phyloP scores from a whole-genome alignment of 2,329 filamentous ascomycete genomes.

The Fusarium longipes region DNA sequence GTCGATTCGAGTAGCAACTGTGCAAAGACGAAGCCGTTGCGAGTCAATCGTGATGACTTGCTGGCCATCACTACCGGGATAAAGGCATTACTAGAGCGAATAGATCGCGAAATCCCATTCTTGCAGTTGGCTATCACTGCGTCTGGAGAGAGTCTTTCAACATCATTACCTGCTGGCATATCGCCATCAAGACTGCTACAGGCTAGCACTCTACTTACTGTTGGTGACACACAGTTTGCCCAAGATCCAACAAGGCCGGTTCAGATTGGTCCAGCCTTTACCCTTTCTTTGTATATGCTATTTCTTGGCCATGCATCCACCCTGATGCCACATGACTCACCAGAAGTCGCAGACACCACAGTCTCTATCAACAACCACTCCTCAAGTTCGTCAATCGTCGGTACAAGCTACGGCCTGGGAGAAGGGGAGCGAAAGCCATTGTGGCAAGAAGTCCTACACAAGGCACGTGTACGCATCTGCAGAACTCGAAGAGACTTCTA shows the following conservation, averaged over 20 bases:
- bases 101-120: conserved; percentile 91
- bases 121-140: conserved; percentile 95
- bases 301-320: conserved; percentile 79
- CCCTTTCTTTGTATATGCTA: conserved; percentile 92
- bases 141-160: conserved; percentile 87
- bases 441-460: conserved; percentile 98
- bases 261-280: conserved; percentile 89
- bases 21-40: conserved; percentile 55
- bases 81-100: conserved; percentile 76
- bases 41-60: conserved; percentile 69
- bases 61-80: conserved; percentile 79
- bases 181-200: conserved; percentile 92
- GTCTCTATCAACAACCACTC: background rate
- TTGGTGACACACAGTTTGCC: conserved; percentile 86
- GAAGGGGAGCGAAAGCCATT: conserved; percentile 70
- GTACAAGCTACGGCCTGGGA: conserved; percentile 45
- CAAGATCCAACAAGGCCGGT: conserved; percentile 71
- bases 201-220: conserved; percentile 89
- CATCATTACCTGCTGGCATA: conserved; percentile 81
- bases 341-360: conserved; percentile 1
- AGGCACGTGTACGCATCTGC: conserved; percentile 83
- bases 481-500: conserved; percentile 65
- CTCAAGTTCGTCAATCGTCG: background rate
- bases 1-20: conserved; percentile 59
- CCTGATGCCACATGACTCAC: conserved; percentile 15